Percentiles rank a stretch among this genome's conserved stretches.
These are phyloP conservation scores for Leccinum subrobustum DNA, from an alignment of 1,284 basidiomycete genomes.

Conservation along the genomic window DNA sequence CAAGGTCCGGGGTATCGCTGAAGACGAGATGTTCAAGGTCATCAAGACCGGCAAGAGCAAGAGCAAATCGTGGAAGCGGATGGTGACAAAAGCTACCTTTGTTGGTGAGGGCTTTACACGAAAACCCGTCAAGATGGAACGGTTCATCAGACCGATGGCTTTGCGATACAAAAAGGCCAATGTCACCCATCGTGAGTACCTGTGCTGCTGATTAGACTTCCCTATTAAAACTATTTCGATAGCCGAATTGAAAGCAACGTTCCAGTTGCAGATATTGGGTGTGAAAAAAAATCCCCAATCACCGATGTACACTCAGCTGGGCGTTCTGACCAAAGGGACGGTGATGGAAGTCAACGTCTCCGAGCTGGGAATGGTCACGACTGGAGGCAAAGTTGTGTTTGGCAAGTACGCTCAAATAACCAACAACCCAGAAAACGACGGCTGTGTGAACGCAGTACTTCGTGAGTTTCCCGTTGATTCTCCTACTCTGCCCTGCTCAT, in stretches of 20 bases:
- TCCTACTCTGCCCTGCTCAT: conserved; percentile 6
- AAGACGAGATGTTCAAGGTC: conserved; percentile 99
- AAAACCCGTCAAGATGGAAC: conserved; percentile 99
- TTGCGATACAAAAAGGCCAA: conserved; percentile 98
- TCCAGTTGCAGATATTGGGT: conserved; percentile 96
- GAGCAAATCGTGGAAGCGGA: conserved; percentile 97
- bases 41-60: conserved; percentile 98
- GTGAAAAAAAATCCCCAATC: conserved; percentile 99
- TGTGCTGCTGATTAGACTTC: background rate
- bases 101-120: conserved; percentile 98
- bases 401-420: conserved; percentile 97
- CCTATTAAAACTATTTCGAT: conserved; percentile 9
- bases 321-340: conserved; percentile 98
- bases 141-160: conserved; percentile 97
- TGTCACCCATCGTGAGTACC: conserved; percentile 92
- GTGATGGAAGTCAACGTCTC: conserved; percentile 98
- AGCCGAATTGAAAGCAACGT: conserved; percentile 98
- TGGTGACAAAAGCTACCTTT: conserved; percentile 99
- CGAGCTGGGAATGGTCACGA: conserved; percentile 97
- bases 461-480: conserved; percentile 47
- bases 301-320: conserved; percentile 93
- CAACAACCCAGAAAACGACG: conserved; percentile 95
- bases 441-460: conserved; percentile 93
- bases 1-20: conserved; percentile 96
- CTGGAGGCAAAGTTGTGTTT: conserved; percentile 92